Evolutionary conservation across 2,329 filamentous ascomycete species (phyloP), one percentile per base, ranked within the genome.

Genomic region (Dactylellina drechsleri): DNA sequence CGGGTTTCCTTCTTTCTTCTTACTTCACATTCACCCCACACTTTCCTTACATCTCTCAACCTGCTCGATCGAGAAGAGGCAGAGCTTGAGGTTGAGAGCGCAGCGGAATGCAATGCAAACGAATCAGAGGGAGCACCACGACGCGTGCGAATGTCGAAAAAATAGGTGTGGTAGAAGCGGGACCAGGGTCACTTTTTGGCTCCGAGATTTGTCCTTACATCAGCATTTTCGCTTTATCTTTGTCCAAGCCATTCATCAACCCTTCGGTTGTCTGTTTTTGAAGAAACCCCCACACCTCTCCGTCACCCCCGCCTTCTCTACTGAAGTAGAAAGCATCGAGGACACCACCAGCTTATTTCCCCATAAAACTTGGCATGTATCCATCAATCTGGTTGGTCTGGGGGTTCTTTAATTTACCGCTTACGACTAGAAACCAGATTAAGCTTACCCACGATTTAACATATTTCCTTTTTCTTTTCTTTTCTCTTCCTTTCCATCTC

Each of bases 351-450:
- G 41, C 18, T 72, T 73, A 73, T 73, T 75, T 75, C 71, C 71
- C 71, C 71, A 75, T 75, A 75, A 68, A 68, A 75, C 71, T 75
- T 75, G 71, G 71, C 71, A 68, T 28, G 71, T 65, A 68, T 75
- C 71, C 71, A 68, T 68, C 58, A 65, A 68, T 75, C 58, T 75
- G 71, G 71, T 75, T 75, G 71, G 71, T 62, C 64, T 68, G 64
- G 71, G 66, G 71, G 43, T 41, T 20, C 47, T 58, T 68, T 65
- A 75, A 75, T 75, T 75, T 75, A 53, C 71, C 64, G 71, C 71
- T 67, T 75, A n/a, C n/a, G n/a, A n/a, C n/a, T n/a, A 45, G 58
- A 61, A 52, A 26, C n/a, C 3, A 74, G 57, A 67, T 62, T 64
- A 68, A 75, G 68, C 68, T 73, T 62, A 67, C 71, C 43, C 18